Base-by-base conservation (phyloP, 805 yeast genomes). In the Debaryomyces maramus region DNA sequence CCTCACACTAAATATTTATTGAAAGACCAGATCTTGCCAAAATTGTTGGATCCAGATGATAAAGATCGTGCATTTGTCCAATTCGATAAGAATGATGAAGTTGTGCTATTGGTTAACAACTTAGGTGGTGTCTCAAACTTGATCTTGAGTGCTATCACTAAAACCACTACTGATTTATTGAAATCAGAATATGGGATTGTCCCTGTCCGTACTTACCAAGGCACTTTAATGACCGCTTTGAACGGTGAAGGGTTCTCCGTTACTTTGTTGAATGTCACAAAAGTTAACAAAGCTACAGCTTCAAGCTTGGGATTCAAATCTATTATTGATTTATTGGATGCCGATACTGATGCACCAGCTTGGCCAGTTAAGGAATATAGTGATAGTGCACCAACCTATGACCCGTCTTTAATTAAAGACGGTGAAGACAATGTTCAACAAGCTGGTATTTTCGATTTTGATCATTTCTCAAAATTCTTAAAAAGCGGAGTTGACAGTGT, bases 201-300 rank as follows among this genome's bases (percentile, higher is more conserved):
- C 5, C 95, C 95, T 4, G 72, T 67, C 6, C 75, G 93, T 49
- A 70, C 78, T 9, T 75, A 78, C 45, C 74, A 79, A 1, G 91
- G 95, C 11, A 75, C 88, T 13, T 78, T 81, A 55, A 86, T 85
- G 61, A 85, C 96, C 2, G 85, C 95, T 1, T 73, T 88, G 45
- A 85, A 85, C 56, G 91, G 93, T 14, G 88, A 88, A 11, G 96
- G 96, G 1, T 85, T 88, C 60, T 78, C 88, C 31, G 71, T 88
- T 45, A 85, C 96, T 4, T 63, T 88, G 37, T 65, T 88, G 49
- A 87, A 86, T 56, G 77, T 74, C 19, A 61, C 85, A 1, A 70
- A 71, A 29, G 75, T 81, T 3, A 22, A 22, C 11, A 22, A 22
- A 22, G 26, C 26, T 22, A 22, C 26, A 8, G 26, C 26, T 11